Base-by-base conservation (phyloP, 441 rosid species). In the Mallotus japonicus region DNA sequence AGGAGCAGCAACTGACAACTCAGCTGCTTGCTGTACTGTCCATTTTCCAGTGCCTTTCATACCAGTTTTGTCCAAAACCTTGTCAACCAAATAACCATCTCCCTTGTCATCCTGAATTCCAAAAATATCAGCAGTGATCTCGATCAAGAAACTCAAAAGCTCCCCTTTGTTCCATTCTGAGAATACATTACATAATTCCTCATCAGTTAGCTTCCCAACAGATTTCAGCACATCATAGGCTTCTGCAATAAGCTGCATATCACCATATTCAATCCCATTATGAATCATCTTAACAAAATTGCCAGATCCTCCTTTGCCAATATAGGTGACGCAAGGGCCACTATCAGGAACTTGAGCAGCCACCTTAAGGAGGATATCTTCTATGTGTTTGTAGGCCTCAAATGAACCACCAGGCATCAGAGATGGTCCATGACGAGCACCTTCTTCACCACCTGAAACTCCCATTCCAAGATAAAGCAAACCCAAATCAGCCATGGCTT, bases 1-100 rank as follows among this genome's bases (percentile, higher is more conserved):
- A n/a, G 98, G 98, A 67, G 97, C 94, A 22, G 98, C 97, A 15
- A 93, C 86, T 7, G 98, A 93, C 17, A 93, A 83, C 69, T 92
- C 96, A 53, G 98, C 98, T 32, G 98, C 98, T 84, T 94, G 98
- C 75, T 94, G 98, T 17, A 94, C 98, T 0, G 98, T 94, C 98
- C 98, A 92, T 84, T 94, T 92, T 8, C 98, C 96, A 6, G 98
- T 93, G 75, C 97, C 98, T 78, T 93, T 93, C 98, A 93, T 93
- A 50, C 98, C 97, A 0, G 96, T 92, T 87, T 92, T 94, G 80
- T 94, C 98, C 79, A 94, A 78, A 62, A 94, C 97, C 85, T 94
- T 94, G 73, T 94, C 98, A 67, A 94, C 97, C 84, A 94, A 84
- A 77, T 87, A 73, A 8, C 98, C 98, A 32, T 92, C 95, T 37